A percentile compares a stretch with the other conserved stretches of the same genome.
Conservation (phyloP, 768 basidiomycete genomes). For the Amanita thiersii region DNA sequence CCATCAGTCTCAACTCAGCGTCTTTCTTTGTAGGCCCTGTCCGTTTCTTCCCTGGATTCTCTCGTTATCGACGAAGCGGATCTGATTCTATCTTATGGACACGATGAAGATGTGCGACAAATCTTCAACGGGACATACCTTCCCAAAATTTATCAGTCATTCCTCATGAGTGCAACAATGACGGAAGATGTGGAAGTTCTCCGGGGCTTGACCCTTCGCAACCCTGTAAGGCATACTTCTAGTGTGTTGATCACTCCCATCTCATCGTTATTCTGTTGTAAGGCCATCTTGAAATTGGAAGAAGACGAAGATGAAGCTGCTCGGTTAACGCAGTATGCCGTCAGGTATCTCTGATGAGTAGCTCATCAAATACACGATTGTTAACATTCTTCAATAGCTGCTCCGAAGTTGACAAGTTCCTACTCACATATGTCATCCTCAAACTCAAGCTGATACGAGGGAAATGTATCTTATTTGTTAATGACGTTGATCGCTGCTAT, state of each 20-base stretch:
- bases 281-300: conserved; percentile 84
- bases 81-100: conserved; percentile 92
- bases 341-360: conserved; percentile 52
- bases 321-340: conserved; percentile 78
- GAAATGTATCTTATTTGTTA: conserved; percentile 95
- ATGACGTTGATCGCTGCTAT: conserved; percentile 91
- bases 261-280: not conserved
- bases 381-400: conserved; percentile 37
- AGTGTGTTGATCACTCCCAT: conserved; percentile 2
- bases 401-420: conserved; percentile 94
- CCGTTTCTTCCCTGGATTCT: conserved; percentile 61
- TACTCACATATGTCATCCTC: conserved; percentile 91
- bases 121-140: conserved; percentile 61
- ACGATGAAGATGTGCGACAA: conserved; percentile 81
- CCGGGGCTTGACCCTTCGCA: conserved; percentile 81
- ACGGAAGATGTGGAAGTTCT: conserved; percentile 90
- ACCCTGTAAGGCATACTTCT: conserved; percentile 53
- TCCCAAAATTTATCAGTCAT: conserved; percentile 81
- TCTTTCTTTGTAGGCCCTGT: conserved; percentile 42
- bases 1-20: not conserved
- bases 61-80: conserved; percentile 98
- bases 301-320: conserved; percentile 80
- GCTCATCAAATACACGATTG: not conserved
- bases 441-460: conserved; percentile 94
- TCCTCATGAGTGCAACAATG: conserved; percentile 97